phyloP scores from a whole-genome alignment of 345 rosid species.

The Linum lewisii region DNA sequence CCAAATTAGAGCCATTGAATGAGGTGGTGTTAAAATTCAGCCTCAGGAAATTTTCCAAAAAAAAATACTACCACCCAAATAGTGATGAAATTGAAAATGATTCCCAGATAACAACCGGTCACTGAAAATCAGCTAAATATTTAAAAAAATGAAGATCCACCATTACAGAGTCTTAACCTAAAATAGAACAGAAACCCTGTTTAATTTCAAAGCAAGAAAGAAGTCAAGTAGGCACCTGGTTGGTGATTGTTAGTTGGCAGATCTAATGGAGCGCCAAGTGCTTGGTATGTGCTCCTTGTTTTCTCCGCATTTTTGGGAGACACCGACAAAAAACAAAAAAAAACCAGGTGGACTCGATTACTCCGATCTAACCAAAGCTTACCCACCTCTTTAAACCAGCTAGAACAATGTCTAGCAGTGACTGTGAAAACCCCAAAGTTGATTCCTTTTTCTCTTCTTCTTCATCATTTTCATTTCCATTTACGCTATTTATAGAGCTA shows the following conservation, averaged over 20 bases:
- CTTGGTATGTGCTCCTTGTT: neutral
- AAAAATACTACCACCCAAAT: too few relatives aligned
- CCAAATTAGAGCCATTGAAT: too few relatives aligned
- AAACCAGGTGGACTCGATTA: neutral
- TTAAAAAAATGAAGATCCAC: too few relatives aligned
- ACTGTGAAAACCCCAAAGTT: neutral
- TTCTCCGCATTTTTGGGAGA: neutral
- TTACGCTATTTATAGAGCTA: neutral
- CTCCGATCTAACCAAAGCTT: neutral
- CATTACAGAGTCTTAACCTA: too few relatives aligned
- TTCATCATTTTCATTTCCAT: neutral
- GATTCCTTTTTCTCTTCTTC: too few relatives aligned
- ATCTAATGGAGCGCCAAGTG: neutral
- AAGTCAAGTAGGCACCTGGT: neutral
- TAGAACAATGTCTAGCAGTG: neutral
- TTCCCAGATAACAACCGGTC: too few relatives aligned
- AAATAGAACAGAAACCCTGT: too few relatives aligned
- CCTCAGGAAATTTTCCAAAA: too few relatives aligned
- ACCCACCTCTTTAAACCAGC: neutral
- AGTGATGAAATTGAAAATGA: too few relatives aligned
- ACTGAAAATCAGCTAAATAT: too few relatives aligned
- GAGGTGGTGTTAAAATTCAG: too few relatives aligned
- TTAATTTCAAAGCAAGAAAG: too few relatives aligned
- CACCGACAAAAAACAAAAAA: neutral
- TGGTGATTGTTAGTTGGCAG: neutral